Conservation (phyloP, 2,329 filamentous ascomycete genomes). For the Sarocladium brachiariae region DNA sequence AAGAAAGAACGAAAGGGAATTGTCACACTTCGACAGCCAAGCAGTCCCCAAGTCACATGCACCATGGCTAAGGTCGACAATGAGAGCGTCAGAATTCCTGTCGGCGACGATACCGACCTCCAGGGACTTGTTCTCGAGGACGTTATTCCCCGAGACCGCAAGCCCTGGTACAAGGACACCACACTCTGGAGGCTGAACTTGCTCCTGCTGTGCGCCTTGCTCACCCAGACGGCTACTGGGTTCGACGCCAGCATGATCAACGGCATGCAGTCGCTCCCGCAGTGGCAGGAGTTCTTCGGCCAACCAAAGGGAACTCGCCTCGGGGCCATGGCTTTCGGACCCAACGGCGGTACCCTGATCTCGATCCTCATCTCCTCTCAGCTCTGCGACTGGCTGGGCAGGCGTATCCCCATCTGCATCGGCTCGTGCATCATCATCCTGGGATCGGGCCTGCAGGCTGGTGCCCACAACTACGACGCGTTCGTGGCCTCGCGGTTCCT, state of each 20-base stretch:
- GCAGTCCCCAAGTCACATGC: neutral
- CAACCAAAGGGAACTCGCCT: slow-evolving; percentile 22
- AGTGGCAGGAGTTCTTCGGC: slow-evolving; percentile 24
- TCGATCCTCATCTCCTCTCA: slow-evolving; percentile 16
- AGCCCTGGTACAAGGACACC: slow-evolving; percentile 17
- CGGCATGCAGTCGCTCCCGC: slow-evolving; percentile 24
- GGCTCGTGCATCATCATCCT: slow-evolving; percentile 23
- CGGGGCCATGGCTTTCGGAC: slow-evolving; percentile 22
- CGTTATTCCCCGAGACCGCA: slow-evolving; percentile 17
- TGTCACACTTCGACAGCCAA: neutral
- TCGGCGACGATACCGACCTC: neutral
- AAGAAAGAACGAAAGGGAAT: neutral
- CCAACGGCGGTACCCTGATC: slow-evolving; percentile 12
- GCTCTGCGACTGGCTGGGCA: slow-evolving; percentile 21
- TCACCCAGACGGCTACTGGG: slow-evolving; percentile 25
- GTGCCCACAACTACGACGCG: slow-evolving; percentile 16
- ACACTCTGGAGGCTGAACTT: slow-evolving; percentile 24
- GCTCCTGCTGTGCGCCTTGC: slow-evolving; percentile 23
- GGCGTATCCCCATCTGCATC: slow-evolving; percentile 20
- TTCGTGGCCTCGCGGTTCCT: slow-evolving; percentile 24
- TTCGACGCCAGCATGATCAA: slow-evolving; percentile 28
- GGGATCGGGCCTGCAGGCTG: slow-evolving; percentile 21
- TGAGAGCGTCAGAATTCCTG: neutral
- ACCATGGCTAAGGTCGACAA: neutral
- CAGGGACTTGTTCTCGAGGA: slow-evolving; percentile 17